Base-by-base conservation (phyloP, 2,329 filamentous ascomycete genomes). In the Colletotrichum orbiculare region DNA sequence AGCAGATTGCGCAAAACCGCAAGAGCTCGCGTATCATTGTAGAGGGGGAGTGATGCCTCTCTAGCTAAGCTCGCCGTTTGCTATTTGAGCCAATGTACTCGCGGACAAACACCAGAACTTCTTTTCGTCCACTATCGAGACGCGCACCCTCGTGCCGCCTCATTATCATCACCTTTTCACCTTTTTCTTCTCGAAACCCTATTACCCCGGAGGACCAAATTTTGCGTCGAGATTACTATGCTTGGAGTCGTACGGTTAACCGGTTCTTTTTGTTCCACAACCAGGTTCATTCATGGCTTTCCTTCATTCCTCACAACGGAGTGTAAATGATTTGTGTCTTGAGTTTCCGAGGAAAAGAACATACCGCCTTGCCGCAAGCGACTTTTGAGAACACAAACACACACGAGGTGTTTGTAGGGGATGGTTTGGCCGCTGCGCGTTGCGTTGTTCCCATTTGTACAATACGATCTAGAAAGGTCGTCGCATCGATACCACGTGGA, bases 1-100 rank as follows among this genome's bases (percentile, higher is more conserved):
- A 74, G 34, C 73, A 77, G 50, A 70, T 77, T 41, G 74, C 73
- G 3, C 78, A 77, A 60, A 74, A 83, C 67, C 78, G 84, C 64
- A 83, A 82, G 74, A 88, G 86, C 71, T 83, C 86, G 73, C 79
- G 80, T 62, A 81, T 85, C 39, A 74, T 87, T 42, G 73, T 88
- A 34, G 85, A 88, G 66, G 77, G 77, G 9, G 77, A 74, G 35
- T 58, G 13, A 58, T 9, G 17, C 5, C 11, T 11, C 46, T 33
- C 50, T 8, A 11, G 37, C 25, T 82, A 65, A 33, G 33, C 6
- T 25, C 37, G 8, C 50, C 43, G 38, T 37, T 47, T 13, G n/a
- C 48, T 39, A 45, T n/a, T 10, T 35, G 41, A 17, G 15, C 25
- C 6, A 8, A 25, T 12, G n/a, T 8, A 10, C 43, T 11, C 38